These are phyloP conservation scores for Candida dajiaensis DNA, from an alignment of 805 yeast species.

Conservation along the genomic window DNA sequence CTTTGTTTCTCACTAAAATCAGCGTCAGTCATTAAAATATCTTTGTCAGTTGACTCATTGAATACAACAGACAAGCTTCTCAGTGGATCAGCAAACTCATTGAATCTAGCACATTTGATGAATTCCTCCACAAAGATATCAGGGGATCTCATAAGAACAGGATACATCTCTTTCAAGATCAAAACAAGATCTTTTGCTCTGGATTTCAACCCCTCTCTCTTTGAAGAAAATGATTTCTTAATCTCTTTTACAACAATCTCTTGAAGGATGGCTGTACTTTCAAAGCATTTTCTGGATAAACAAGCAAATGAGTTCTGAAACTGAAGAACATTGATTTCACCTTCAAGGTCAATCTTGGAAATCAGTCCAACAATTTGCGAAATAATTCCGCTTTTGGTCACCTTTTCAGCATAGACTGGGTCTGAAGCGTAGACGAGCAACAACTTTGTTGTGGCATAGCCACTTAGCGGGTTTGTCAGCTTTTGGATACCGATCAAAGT, in stretches of 20 bases:
- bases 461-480: constrained; percentile 39
- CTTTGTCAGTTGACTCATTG: constrained; percentile 16
- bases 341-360: constrained; percentile 30
- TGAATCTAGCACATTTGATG: constrained; percentile 36
- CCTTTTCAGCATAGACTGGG: constrained; percentile 31
- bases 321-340: constrained; percentile 30
- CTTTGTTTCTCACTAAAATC: constrained; percentile 11
- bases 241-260: constrained; percentile 48
- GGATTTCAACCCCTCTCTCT: constrained; percentile 22
- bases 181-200: constrained; percentile 40
- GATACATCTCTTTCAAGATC: constrained; percentile 44
- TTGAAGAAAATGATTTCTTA: constrained; percentile 33
- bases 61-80: constrained; percentile 19
- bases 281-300: constrained; percentile 66
- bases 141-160: constrained; percentile 43
- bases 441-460: constrained; percentile 48
- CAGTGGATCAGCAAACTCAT: constrained; percentile 37
- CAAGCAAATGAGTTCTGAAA: constrained; percentile 45
- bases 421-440: constrained; percentile 48
- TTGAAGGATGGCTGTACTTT: constrained; percentile 45
- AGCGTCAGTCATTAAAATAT: constrained; percentile 18
- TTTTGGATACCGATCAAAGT: constrained; percentile 35
- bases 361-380: constrained; percentile 27
- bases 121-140: constrained; percentile 40
- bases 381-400: constrained; percentile 44